Conservation (phyloP, 2,329 filamentous ascomycete genomes). For the Fusarium albosuccineum region DNA sequence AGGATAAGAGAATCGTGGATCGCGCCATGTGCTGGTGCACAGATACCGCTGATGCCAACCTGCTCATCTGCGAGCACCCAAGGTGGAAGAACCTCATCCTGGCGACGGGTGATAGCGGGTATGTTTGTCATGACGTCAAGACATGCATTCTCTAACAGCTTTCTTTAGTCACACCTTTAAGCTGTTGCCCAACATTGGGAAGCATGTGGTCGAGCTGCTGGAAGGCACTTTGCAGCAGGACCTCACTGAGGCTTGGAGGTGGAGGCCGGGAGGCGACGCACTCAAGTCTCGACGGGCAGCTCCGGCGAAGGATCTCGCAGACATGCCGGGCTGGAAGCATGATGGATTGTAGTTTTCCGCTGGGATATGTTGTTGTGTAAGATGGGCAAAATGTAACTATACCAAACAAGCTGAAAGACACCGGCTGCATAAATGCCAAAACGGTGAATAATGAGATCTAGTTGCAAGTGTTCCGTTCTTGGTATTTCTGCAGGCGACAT, state of each 20-base stretch:
- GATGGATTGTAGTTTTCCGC: background rate
- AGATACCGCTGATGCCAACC: conserved; percentile 18
- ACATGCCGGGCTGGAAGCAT: conserved; percentile 19
- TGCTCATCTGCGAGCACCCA: conserved; percentile 19
- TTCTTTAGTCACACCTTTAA: conserved; percentile 9
- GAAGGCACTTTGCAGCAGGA: conserved; percentile 10
- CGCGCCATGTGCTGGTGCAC: conserved; percentile 23
- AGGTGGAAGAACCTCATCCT: conserved; percentile 19
- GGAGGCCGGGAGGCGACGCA: conserved; percentile 17
- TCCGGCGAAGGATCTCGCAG: conserved; percentile 10
- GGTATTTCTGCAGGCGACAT: too few relatives aligned
- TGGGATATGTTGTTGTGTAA: too few relatives aligned
- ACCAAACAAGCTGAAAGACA: too few relatives aligned
- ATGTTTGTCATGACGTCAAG: background rate
- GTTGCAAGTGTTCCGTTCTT: too few relatives aligned
- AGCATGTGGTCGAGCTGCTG: conserved; percentile 17
- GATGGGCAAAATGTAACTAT: too few relatives aligned
- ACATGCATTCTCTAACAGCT: background rate
- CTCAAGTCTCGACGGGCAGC: conserved; percentile 21
- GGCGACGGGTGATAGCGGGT: conserved; percentile 22
- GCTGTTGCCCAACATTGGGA: conserved; percentile 13
- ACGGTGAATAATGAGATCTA: too few relatives aligned
- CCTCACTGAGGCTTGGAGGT: conserved; percentile 9
- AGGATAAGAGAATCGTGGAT: background rate
- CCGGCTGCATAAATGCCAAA: too few relatives aligned